Conservation (phyloP, 2,329 filamentous ascomycete genomes). For the Alternaria ethzedia region DNA sequence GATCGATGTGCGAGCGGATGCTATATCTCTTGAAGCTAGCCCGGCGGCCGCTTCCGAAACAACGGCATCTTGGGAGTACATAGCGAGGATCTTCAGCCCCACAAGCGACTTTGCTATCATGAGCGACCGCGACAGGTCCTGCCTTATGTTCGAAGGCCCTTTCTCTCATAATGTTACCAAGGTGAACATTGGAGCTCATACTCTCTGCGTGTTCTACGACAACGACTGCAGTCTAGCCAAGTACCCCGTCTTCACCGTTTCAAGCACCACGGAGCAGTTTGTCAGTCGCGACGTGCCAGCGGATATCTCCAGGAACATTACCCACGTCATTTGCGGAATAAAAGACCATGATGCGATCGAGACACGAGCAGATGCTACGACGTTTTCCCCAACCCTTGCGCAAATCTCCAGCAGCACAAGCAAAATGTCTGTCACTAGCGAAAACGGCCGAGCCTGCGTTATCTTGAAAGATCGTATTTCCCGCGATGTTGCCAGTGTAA, state of each 20-base stretch:
- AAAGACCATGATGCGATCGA: not conserved
- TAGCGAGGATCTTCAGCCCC: not conserved
- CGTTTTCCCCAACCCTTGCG: not conserved
- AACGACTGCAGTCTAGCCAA: not conserved
- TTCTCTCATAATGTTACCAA: too few species aligned
- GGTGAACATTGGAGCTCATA: not conserved
- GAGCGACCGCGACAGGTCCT: too few species aligned
- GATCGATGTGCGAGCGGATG: not conserved
- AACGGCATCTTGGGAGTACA: too few species aligned
- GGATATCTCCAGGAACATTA: not conserved
- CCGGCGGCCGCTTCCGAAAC: not conserved
- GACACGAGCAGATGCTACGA: not conserved
- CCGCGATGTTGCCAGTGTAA: not conserved
- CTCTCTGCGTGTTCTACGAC: not conserved
- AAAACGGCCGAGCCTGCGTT: not conserved
- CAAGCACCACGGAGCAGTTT: not conserved
- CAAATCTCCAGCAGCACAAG: not conserved
- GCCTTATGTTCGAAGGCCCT: too few species aligned
- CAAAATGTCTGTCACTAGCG: too few species aligned
- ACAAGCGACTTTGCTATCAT: not conserved
- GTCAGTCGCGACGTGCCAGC: not conserved
- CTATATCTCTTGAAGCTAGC: not conserved
- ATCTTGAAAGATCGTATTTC: not conserved
- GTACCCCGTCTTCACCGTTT: not conserved
- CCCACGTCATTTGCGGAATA: not conserved